Evolutionary conservation across 176 grass and related monocot genomes (phyloP).

Genomic region (Aegilops tauschii): DNA sequence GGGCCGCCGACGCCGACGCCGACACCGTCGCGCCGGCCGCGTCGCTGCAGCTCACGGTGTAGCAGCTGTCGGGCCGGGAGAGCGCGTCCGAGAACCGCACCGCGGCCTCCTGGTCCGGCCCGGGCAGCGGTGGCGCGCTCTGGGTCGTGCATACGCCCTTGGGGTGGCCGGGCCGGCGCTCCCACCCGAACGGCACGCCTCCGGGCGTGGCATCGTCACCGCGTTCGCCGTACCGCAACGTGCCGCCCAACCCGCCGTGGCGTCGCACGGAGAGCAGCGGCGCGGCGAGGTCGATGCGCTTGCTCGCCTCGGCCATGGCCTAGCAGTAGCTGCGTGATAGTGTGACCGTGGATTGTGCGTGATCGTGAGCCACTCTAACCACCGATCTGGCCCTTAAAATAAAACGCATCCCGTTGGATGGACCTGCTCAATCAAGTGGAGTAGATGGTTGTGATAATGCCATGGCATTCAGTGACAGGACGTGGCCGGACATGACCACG

Average conservation of each 20-base stretch:
- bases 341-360: no score
- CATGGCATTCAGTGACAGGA: neutral
- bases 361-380: neutral
- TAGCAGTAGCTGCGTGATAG: no score
- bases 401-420: neutral
- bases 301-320: conserved; percentile 38
- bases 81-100: conserved; percentile 64
- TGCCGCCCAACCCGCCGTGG: neutral
- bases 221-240: neutral
- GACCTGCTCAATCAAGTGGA: neutral
- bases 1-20: neutral
- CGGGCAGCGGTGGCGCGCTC: conserved; percentile 26
- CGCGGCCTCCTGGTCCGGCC: conserved; percentile 21
- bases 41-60: conserved; percentile 78
- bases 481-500: neutral
- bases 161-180: conserved; percentile 59
- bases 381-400: neutral
- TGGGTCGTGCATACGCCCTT: conserved; percentile 70
- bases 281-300: conserved; percentile 58
- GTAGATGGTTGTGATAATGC: neutral
- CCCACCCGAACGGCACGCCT: conserved; percentile 62
- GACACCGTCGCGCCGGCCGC: conserved; percentile 46
- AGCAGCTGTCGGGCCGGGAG: conserved; percentile 60
- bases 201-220: neutral
- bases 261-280: conserved; percentile 75